Evolutionary conservation across 495 filamentous ascomycete species (phyloP).

Genomic region (Astrothelium macrocarpum): DNA sequence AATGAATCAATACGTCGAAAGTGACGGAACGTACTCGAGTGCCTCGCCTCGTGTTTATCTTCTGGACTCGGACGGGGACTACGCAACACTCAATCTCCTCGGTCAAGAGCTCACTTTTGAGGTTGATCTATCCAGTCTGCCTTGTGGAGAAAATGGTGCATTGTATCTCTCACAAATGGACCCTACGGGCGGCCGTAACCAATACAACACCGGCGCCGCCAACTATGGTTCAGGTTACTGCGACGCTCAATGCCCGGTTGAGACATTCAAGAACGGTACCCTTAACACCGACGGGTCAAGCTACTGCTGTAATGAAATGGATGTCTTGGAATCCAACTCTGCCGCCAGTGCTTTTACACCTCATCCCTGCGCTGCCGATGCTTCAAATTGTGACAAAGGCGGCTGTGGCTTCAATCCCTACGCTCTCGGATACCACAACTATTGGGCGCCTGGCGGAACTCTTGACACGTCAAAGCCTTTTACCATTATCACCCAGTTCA

Average conservation of each 20-base stretch:
- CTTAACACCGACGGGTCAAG: constrained; percentile 60
- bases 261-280: constrained; percentile 38
- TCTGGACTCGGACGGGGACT: constrained; percentile 32
- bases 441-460: constrained; percentile 51
- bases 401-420: constrained; percentile 76
- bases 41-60: constrained; percentile 31
- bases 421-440: constrained; percentile 51
- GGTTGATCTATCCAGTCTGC: constrained; percentile 53
- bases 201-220: constrained; percentile 58
- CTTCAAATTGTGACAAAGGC: constrained; percentile 60
- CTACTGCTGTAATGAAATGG: constrained; percentile 65
- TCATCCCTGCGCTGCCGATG: constrained; percentile 50
- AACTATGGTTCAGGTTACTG: constrained; percentile 69
- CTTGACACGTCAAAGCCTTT: constrained; percentile 55
- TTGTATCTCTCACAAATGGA: constrained; percentile 62
- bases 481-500: constrained; percentile 65
- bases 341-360: constrained; percentile 49
- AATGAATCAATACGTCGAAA: constrained; percentile 18
- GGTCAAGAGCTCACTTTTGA: constrained; percentile 60
- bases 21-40: constrained; percentile 16
- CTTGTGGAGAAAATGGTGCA: constrained; percentile 62
- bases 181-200: constrained; percentile 46
- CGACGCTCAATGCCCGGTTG: constrained; percentile 59
- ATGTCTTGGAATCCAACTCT: constrained; percentile 65
- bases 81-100: constrained; percentile 50